Evolutionary conservation across 768 basidiomycete genomes (phyloP), one percentile per base, ranked within the genome.

Genomic region (Lactifluus echinatus): DNA sequence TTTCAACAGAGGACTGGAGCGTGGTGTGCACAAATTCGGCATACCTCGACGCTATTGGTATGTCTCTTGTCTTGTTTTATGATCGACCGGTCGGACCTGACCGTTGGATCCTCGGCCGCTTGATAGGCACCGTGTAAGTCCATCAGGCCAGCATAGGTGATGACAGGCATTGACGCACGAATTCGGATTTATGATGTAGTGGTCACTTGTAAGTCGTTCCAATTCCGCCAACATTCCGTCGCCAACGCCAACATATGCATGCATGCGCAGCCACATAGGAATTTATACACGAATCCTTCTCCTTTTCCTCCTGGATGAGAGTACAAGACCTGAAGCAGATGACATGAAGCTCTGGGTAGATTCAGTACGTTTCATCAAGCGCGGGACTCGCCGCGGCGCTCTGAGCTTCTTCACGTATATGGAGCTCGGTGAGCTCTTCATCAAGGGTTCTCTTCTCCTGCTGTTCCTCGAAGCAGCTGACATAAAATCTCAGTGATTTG

Each of bases 281-380:
- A 78, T 80, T 23, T 79, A 79, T 57, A 77, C 74, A 8, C 75
- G 78, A 23, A 77, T 79, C 23, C 73, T 79, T 12, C 67, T 79
- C 8, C 74, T 73, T 2, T 72, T 79, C 44, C 72, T 80, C 24
- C 69, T 79, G 60, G 77, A 80, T 64, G 57, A 67, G n/a, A 65
- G 64, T 40, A 74, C 79, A 0, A 70, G 76, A 0, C 79, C 79
- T 0, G 58, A 67, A 12, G 68, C 73, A 2, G 73, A 74, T 50
- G 78, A 79, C 61, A 79, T 78, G 79, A 76, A 78, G 66, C 70
- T 79, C 12, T 81, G 79, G 79, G 79, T 82, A 28, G 78, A 80
- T 65, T 69, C 73, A 29, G 66, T 79, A 28, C 72, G 76, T 19
- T 80, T 75, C 66, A 62, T 81, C 65, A 80, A 81, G 68, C 69